These are phyloP conservation scores for Isabelozyma rhagii DNA, from an alignment of 805 yeast genomes.

Conservation along the genomic window DNA sequence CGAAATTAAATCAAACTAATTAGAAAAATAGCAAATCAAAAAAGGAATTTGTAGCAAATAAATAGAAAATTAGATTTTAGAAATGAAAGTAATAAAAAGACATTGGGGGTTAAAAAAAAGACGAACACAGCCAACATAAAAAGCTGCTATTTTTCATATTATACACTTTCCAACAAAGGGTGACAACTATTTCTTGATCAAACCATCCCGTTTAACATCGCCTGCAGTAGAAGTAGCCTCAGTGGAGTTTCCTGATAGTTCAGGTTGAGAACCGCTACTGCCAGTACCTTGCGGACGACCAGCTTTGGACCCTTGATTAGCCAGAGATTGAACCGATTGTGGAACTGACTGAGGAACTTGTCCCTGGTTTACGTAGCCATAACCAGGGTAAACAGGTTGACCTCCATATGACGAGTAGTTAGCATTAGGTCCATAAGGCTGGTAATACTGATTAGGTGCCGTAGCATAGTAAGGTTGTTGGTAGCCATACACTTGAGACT, in stretches of 20 bases:
- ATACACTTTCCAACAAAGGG: too few species aligned
- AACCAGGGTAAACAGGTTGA: conserved; percentile 14
- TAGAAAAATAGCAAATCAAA: too few species aligned
- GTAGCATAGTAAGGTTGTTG: conserved; percentile 20
- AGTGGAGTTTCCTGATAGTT: not conserved
- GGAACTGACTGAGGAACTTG: conserved; percentile 3
- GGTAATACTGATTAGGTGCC: conserved; percentile 19
- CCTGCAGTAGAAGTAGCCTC: not conserved
- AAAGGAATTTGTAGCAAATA: too few species aligned
- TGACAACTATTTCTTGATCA: too few species aligned
- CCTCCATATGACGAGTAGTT: conserved; percentile 12
- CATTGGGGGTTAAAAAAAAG: too few species aligned
- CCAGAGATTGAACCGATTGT: conserved; percentile 2
- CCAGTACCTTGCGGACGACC: not conserved
- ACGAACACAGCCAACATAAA: too few species aligned
- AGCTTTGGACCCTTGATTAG: not conserved
- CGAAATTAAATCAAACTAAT: too few species aligned
- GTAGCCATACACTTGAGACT: conserved; percentile 14
- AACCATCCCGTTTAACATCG: too few species aligned
- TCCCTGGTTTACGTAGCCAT: conserved; percentile 10
- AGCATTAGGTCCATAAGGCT: conserved; percentile 12
- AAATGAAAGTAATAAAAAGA: too few species aligned
- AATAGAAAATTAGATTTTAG: too few species aligned
- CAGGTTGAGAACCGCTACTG: not conserved
- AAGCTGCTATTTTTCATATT: too few species aligned